Base-by-base conservation (phyloP, 164 flowering plant genomes). In the Dillenia suffruticosa region DNA sequence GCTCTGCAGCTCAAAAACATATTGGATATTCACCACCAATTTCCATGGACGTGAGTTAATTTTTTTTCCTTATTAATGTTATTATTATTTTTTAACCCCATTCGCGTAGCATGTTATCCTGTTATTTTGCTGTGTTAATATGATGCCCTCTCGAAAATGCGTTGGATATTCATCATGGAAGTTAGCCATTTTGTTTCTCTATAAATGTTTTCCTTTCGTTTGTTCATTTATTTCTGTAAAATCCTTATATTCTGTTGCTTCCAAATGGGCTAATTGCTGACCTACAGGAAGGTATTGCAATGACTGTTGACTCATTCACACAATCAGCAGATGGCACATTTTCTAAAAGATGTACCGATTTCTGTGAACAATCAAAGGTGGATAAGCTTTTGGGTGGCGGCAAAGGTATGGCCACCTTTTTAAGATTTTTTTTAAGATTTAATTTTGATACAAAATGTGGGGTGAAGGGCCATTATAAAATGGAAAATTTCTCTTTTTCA, bases 21-120 rank as follows among this genome's bases (percentile, higher is more conserved):
- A 58, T 90, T 60, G 84, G 84, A 14, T 90, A 93, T 75, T 72
- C 94, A 51, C 94, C 98, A 53, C 59, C 87, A 67, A 83, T 85
- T 19, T 70, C 89, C 50, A 52, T 84, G 57, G 72, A 87, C 71
- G 98, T 93, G 69, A 66, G 77, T 59, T 24, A 19, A 19, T 19
- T 19, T 32, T 6, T 6, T 32, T 32, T 32, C 40, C 40, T 6
- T 32, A 32, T 32, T 4, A 32, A 32, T 32, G 40, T 32, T 26
- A 26, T 26, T 26, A 26, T 26, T 26, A 5, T 26, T 46, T 65
- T 26, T 44, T 26, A 26, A 43, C 40, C 19, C 56, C 7, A 8
- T 24, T 8, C 43, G 55, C 52, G 56, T 22, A 10, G n/a, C 52
- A 24, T 13, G 19, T 16, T 14, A 46, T 22, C 46, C 57, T 57